Evolutionary conservation across 441 rosid species (phyloP).

Genomic region (Brassica balearica): DNA sequence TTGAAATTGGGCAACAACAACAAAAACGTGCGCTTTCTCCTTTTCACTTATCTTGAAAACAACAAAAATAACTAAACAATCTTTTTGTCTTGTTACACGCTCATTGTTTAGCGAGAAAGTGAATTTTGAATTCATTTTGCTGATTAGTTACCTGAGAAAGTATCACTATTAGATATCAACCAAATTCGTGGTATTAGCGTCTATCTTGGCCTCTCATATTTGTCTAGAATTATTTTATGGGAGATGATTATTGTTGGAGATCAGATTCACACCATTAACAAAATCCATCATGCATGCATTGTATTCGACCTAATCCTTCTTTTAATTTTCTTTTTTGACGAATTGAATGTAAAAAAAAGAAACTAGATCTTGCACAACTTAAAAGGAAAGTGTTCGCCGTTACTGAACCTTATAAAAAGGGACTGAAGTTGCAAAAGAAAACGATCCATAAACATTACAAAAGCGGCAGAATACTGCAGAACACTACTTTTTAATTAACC

Average conservation of each 20-base stretch:
- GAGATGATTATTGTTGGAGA: not conserved
- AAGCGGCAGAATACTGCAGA: too few relatives aligned
- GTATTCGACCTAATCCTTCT: not conserved
- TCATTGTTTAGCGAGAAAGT: not conserved
- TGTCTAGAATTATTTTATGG: not conserved
- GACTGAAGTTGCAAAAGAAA: not conserved
- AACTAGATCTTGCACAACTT: not conserved
- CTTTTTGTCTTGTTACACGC: not conserved
- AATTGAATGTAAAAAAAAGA: not conserved
- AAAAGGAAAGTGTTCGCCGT: not conserved
- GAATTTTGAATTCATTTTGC: not conserved
- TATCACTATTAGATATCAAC: not conserved
- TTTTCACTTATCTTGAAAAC: not conserved
- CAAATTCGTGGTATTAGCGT: not conserved
- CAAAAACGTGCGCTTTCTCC: not conserved
- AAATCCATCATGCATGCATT: not conserved
- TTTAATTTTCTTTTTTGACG: not conserved
- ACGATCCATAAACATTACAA: not conserved
- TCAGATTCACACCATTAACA: not conserved
- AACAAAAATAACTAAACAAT: not conserved
- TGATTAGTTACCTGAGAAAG: not conserved
- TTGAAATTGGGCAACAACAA: conserved; percentile 1
- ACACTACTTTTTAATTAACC: too few relatives aligned
- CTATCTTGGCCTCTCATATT: not conserved
- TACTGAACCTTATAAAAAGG: not conserved